These are phyloP conservation scores for Diospyros kaki DNA, from an alignment of 148 eudicot species.

Conservation along the genomic window DNA sequence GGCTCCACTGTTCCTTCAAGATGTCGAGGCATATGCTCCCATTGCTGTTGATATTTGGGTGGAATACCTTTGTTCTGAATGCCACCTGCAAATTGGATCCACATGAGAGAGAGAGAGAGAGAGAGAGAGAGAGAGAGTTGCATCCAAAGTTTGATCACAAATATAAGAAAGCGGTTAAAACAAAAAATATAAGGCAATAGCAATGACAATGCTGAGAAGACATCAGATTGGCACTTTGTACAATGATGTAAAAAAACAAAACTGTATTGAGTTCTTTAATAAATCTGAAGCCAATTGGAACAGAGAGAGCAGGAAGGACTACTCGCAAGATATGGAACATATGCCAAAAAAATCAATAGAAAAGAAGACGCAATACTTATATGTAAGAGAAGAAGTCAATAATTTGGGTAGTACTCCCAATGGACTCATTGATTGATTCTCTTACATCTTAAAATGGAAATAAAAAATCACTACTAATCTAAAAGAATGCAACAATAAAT, in stretches of 20 bases:
- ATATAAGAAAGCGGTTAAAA: neutral
- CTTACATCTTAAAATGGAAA: too few species aligned
- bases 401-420: too few species aligned
- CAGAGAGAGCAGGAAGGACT: neutral
- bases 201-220: neutral
- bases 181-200: constrained; percentile 1
- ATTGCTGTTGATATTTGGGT: constrained; percentile 53
- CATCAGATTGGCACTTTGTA: neutral
- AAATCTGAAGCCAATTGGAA: neutral
- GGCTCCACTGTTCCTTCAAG: constrained; percentile 66
- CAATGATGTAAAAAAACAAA: neutral
- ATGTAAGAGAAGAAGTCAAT: too few species aligned
- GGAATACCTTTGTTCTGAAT: constrained; percentile 53
- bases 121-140: neutral
- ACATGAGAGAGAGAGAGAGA: neutral
- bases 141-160: constrained; percentile 3
- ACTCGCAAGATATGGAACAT: neutral
- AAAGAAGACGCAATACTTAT: too few species aligned
- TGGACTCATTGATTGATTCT: too few species aligned
- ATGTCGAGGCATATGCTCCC: constrained; percentile 62
- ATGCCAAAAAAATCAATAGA: neutral
- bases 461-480: too few species aligned
- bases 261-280: neutral
- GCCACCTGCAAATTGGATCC: constrained; percentile 47
- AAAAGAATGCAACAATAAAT: too few species aligned